Percentiles rank a stretch among this genome's conserved stretches.
Conservation (phyloP, 768 basidiomycete genomes). For the Bullera alba region DNA sequence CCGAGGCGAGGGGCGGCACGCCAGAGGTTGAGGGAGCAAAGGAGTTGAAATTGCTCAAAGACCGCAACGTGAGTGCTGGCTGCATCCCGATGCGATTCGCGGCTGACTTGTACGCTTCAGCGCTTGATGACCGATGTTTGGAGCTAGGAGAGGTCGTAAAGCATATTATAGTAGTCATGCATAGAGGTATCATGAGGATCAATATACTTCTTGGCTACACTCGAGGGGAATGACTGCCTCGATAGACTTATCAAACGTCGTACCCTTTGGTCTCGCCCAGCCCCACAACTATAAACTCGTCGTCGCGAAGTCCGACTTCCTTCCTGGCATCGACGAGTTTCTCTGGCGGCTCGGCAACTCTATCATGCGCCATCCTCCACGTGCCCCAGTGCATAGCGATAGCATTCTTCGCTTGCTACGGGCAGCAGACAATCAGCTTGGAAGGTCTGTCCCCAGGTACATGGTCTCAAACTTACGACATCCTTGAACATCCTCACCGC, state of each 20-base stretch:
- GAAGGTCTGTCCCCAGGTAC: background rate
- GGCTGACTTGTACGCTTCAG: conserved; percentile 5
- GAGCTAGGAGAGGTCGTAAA: conserved; percentile 23
- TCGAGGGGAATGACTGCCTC: no score
- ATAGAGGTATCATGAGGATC: no score
- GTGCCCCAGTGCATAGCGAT: conserved; percentile 65
- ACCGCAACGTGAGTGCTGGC: conserved; percentile 48
- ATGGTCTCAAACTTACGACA: conserved; percentile 53
- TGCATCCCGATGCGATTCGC: background rate
- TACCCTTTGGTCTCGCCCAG: conserved; percentile 56
- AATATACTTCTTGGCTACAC: no score
- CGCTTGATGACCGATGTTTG: conserved; percentile 32
- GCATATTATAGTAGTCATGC: no score
- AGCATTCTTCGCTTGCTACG: conserved; percentile 50
- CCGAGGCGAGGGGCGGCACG: conserved; percentile 86
- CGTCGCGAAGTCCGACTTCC: conserved; percentile 53
- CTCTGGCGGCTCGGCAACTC: conserved; percentile 59
- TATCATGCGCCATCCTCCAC: conserved; percentile 35
- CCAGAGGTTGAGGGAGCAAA: conserved; percentile 80
- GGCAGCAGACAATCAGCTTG: background rate
- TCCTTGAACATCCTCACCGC: conserved; percentile 63
- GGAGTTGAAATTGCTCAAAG: conserved; percentile 91
- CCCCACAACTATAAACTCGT: conserved; percentile 55
- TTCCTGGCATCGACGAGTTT: conserved; percentile 54
- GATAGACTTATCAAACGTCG: no score